Base-by-base conservation (phyloP, 108 stramenopile species). In the Stephanodiscus triporus region DNA sequence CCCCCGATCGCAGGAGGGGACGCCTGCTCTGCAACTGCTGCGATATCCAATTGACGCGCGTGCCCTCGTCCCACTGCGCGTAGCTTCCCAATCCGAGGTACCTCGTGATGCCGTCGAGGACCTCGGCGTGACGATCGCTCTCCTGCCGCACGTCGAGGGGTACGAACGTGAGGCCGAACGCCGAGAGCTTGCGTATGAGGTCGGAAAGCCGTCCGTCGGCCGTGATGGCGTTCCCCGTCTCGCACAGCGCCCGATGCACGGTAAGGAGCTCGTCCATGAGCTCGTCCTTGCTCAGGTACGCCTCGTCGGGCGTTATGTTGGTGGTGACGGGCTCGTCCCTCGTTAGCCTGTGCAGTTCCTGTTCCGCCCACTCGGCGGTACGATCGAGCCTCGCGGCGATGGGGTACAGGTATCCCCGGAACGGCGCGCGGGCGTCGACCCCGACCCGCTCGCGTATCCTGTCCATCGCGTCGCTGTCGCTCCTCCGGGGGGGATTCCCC, bases 131-230 rank as follows among this genome's bases (percentile, higher is more conserved):
- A 16, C 90, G 70, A 48, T 88, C 90, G 37, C 92, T 94, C 79
- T 99, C 98, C 77, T 99, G 96, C 9, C 98, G 93, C 16, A 99
- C 82, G 71, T 99, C 98, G 34, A 99, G 77, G 2, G 97, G 96
- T 9, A 91, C 81, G 38, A 99, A 68, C 22, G 94, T 95, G 38
- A 97, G 72, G n/a, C 98, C 98, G 78, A 99, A 99, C 63, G 95
- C 86, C 16, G 87, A 76, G 8, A 96, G 75, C 51, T 97, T 93
- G 27, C 97, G 85, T 73, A 98, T 92, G 38, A 94, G 71, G 73
- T 99, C 97, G 6, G 82, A 76, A 30, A 99, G 81, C 4, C 80
- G 70, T 5, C 98, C 98, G 69, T 91, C 82, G n/a, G 98, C 97
- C 24, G 86, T 75, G 10, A 91, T 78, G 23, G 64, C 78, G 67